A percentile compares a stretch with the other conserved stretches of the same genome.
Evolutionary conservation across 1,139 yeast species (phyloP).

Genomic region (Spencermartinsiella ligniputridi): DNA sequence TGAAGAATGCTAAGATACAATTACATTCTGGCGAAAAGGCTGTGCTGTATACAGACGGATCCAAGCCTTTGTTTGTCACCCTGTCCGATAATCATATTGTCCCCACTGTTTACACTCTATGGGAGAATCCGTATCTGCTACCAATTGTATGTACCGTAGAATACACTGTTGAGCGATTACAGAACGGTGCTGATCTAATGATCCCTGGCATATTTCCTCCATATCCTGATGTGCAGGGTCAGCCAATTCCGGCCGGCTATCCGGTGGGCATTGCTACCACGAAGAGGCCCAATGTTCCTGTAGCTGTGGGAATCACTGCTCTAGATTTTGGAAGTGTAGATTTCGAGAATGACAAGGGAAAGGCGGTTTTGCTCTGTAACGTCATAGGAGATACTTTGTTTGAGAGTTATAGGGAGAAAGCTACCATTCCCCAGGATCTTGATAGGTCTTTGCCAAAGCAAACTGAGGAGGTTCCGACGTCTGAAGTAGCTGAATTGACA

Average conservation of each 20-base stretch:
- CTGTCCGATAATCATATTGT: slow-evolving; percentile 48
- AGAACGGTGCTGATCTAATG: slow-evolving; percentile 87
- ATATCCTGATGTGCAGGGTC: slow-evolving; percentile 43
- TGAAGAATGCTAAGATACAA: slow-evolving; percentile 64
- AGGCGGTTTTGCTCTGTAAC: slow-evolving; percentile 36
- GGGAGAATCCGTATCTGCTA: slow-evolving; percentile 63
- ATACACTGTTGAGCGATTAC: slow-evolving; percentile 59
- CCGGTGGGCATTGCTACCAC: slow-evolving; percentile 70
- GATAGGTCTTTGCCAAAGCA: slow-evolving; percentile 19
- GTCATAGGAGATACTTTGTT: slow-evolving; percentile 38
- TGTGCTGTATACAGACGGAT: slow-evolving; percentile 58
- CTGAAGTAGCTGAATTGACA: slow-evolving; percentile 3
- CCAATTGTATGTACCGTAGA: slow-evolving; percentile 71
- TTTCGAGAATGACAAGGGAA: slow-evolving; percentile 33
- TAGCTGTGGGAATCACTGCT: slow-evolving; percentile 71
- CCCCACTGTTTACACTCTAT: slow-evolving; percentile 71
- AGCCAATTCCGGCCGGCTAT: slow-evolving; percentile 40
- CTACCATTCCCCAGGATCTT: slow-evolving; percentile 29
- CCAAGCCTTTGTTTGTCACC: slow-evolving; percentile 70
- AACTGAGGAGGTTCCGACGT: slow-evolving; percentile 10
- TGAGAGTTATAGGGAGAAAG: slow-evolving; percentile 19
- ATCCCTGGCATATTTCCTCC: slow-evolving; percentile 79
- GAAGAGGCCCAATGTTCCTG: slow-evolving; percentile 56
- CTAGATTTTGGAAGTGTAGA: slow-evolving; percentile 41
- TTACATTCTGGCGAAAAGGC: slow-evolving; percentile 55